These are phyloP conservation scores for Straminergon stramineum DNA, from an alignment of 225 moss, liverwort and hornwort species.

Conservation along the genomic window DNA sequence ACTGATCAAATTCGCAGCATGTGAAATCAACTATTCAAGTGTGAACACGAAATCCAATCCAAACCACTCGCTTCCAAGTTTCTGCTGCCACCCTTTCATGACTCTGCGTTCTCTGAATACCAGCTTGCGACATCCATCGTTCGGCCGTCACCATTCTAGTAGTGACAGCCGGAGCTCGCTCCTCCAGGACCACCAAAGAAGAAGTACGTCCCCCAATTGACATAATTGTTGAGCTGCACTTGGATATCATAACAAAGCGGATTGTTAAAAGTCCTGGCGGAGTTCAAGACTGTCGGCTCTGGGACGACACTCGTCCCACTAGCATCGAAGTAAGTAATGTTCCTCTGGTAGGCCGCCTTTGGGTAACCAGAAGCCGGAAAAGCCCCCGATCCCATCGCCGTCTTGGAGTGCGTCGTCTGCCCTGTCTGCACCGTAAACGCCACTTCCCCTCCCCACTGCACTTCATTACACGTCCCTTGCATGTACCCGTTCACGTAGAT, in stretches of 20 bases:
- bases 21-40: no score
- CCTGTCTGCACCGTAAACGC: fast-evolving
- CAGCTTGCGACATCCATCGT: neutral
- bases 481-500: neutral
- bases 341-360: neutral
- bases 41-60: neutral
- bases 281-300: neutral
- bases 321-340: neutral
- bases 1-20: no score
- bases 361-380: neutral
- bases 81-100: neutral
- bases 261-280: neutral
- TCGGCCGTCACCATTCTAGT: neutral
- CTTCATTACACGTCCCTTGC: neutral
- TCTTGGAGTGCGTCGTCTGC: neutral
- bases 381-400: slow-evolving; percentile 12
- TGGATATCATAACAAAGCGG: neutral
- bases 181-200: slow-evolving; percentile 17
- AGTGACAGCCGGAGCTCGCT: neutral
- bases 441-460: slow-evolving; percentile 32
- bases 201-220: slow-evolving; percentile 1
- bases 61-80: no score
- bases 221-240: neutral
- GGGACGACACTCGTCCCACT: neutral
- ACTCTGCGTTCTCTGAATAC: neutral